These are phyloP conservation scores for Ophiocordyceps camponoti-leonardi DNA, from an alignment of 2,329 filamentous ascomycete species.

Conservation along the genomic window DNA sequence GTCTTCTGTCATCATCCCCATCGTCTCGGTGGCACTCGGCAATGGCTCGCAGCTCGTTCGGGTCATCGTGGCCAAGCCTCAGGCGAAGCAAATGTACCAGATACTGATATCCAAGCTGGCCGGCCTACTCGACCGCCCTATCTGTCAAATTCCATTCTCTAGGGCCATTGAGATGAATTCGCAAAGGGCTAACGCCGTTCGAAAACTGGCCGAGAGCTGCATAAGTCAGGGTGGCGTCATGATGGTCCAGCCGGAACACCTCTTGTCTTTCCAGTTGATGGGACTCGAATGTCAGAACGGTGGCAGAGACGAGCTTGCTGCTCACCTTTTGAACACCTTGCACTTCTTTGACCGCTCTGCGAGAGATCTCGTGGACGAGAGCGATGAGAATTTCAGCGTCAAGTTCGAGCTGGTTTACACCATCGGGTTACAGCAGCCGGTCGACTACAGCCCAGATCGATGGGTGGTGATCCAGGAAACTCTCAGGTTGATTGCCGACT, in stretches of 20 bases:
- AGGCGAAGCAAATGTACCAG: slow-evolving; percentile 37
- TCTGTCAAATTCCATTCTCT: slow-evolving; percentile 43
- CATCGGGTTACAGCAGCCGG: slow-evolving; percentile 29
- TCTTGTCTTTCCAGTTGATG: slow-evolving; percentile 47
- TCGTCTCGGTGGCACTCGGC: slow-evolving; percentile 36
- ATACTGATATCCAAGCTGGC: slow-evolving; percentile 22
- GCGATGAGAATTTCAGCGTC: slow-evolving; percentile 43
- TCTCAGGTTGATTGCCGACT: slow-evolving; percentile 11
- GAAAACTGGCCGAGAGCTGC: slow-evolving; percentile 20
- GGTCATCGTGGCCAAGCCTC: slow-evolving; percentile 43
- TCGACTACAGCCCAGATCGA: slow-evolving; percentile 1
- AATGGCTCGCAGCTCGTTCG: slow-evolving; percentile 32
- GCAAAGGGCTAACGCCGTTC: slow-evolving; percentile 14
- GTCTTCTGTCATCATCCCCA: slow-evolving; percentile 50
- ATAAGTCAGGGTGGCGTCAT: slow-evolving; percentile 33
- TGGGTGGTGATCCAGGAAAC: slow-evolving; percentile 1
- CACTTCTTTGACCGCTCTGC: slow-evolving; percentile 4
- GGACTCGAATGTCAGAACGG: slow-evolving; percentile 29
- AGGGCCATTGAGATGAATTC: slow-evolving; percentile 19
- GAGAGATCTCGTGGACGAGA: slow-evolving; percentile 47
- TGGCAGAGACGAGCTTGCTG: slow-evolving; percentile 10
- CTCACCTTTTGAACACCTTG: slow-evolving; percentile 8
- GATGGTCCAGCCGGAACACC: slow-evolving; percentile 44
- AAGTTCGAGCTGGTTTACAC: slow-evolving; percentile 49
- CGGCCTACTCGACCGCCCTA: slow-evolving; percentile 32